A percentile compares a stretch with the other conserved stretches of the same genome.
phyloP scores from a whole-genome alignment of 2,329 filamentous ascomycete genomes.

The Colletotrichum sp. region DNA sequence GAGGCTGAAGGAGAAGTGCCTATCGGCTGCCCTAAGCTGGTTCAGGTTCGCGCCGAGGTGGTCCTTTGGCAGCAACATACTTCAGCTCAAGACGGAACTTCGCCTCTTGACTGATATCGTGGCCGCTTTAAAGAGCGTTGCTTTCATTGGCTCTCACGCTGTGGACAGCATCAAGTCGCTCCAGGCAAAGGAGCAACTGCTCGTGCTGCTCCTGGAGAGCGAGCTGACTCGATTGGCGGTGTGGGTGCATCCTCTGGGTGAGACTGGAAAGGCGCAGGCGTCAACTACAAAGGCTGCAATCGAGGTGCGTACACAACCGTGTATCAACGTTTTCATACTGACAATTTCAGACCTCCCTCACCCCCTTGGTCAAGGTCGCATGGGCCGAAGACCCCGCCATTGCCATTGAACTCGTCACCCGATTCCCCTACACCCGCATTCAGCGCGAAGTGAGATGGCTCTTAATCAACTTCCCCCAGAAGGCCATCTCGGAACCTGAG shows the following conservation, averaged over 20 bases:
- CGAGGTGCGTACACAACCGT: slow-evolving; percentile 36
- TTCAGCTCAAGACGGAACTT: slow-evolving; percentile 93
- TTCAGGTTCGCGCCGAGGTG: slow-evolving; percentile 84
- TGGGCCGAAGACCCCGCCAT: slow-evolving; percentile 87
- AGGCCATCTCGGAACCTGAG: slow-evolving; percentile 80
- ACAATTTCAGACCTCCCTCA: slow-evolving; percentile 54
- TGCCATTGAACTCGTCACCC: slow-evolving; percentile 81
- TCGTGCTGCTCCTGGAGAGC: slow-evolving; percentile 80
- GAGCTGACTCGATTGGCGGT: slow-evolving; percentile 85
- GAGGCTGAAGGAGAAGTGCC: slow-evolving; percentile 85
- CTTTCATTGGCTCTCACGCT: slow-evolving; percentile 60
- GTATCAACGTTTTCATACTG: background rate
- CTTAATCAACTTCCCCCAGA: slow-evolving; percentile 83
- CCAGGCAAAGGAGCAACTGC: slow-evolving; percentile 81
- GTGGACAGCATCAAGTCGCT: slow-evolving; percentile 67
- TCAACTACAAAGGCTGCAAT: slow-evolving; percentile 25
- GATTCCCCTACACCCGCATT: slow-evolving; percentile 79
- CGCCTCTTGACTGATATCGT: slow-evolving; percentile 80
- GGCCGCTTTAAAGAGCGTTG: slow-evolving; percentile 67
- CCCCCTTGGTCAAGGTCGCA: slow-evolving; percentile 76
- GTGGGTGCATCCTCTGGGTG: slow-evolving; percentile 83
- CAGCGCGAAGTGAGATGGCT: slow-evolving; percentile 79
- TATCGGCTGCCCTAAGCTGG: slow-evolving; percentile 89
- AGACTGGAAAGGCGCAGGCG: slow-evolving; percentile 41
- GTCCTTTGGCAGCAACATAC: slow-evolving; percentile 93